Percentiles rank a stretch among this genome's conserved stretches.
Conservation (phyloP, 1,139 yeast species). For the Lodderomyces oxycetoniae region DNA sequence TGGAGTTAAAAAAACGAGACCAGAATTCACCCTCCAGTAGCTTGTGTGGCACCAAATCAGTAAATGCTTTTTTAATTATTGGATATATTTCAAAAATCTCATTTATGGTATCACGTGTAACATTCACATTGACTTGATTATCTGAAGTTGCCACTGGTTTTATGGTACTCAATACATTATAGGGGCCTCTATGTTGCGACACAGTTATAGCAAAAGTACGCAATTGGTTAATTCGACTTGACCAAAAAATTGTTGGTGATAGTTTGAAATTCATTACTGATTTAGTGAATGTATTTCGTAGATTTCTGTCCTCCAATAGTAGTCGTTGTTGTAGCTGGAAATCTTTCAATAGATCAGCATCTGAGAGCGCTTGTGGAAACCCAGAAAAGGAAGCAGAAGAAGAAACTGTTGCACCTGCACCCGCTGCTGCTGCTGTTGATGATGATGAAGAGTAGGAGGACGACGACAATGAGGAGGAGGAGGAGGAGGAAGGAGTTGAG, state of each 20-base stretch:
- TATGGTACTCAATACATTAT: conserved; percentile 87
- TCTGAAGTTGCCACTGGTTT: conserved; percentile 90
- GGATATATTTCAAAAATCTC: conserved; percentile 94
- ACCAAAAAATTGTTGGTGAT: conserved; percentile 85
- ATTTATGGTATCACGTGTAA: conserved; percentile 83
- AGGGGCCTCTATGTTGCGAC: conserved; percentile 87
- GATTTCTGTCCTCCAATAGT: conserved; percentile 61
- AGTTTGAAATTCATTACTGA: conserved; percentile 78
- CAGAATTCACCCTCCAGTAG: conserved; percentile 89
- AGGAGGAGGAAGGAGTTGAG: conserved; percentile 8
- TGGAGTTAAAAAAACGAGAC: conserved; percentile 93
- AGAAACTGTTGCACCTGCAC: too few species aligned
- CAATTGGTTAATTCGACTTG: conserved; percentile 70
- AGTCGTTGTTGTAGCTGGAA: conserved; percentile 74
- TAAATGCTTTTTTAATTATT: conserved; percentile 81
- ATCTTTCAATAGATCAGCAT: conserved; percentile 53
- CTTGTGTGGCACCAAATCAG: conserved; percentile 78
- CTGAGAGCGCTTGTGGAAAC: conserved; percentile 31
- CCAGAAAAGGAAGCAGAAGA: too few species aligned
- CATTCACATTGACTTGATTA: conserved; percentile 85
- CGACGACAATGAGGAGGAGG: conserved; percentile 8
- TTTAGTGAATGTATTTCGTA: conserved; percentile 77
- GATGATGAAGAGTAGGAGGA: conserved; percentile 3
- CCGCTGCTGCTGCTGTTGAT: conserved; percentile 14
- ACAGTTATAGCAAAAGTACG: conserved; percentile 82